These are phyloP conservation scores for Piromyces finnis DNA, from an alignment of 192 early-diverging fungal species.

Conservation along the genomic window DNA sequence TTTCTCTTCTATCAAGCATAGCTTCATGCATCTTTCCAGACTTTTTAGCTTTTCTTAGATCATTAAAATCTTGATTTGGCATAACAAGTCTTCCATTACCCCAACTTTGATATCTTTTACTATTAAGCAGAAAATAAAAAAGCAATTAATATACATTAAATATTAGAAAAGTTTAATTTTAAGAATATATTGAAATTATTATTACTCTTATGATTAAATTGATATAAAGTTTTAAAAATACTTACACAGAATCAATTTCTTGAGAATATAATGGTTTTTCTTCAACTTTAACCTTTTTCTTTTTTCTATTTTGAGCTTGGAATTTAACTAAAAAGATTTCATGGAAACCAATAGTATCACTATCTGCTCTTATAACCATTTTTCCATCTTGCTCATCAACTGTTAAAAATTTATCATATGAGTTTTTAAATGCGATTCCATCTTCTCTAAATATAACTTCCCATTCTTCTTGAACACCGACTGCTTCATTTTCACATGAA, in stretches of 20 bases:
- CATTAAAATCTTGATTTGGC: conserved; percentile 25
- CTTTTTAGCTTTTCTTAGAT: conserved; percentile 45
- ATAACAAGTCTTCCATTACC: conserved; percentile 36
- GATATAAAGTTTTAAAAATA: too few relatives aligned
- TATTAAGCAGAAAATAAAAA: conserved; percentile 9
- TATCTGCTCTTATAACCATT: conserved; percentile 44
- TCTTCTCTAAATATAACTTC: conserved; percentile 41
- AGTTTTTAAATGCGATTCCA: conserved; percentile 44
- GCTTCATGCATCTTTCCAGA: conserved; percentile 56
- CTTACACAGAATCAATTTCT: conserved; percentile 44
- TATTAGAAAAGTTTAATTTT: too few relatives aligned
- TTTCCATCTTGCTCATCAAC: conserved; percentile 24
- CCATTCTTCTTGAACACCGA: conserved; percentile 69
- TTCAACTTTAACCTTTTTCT: conserved; percentile 16
- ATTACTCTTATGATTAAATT: too few relatives aligned
- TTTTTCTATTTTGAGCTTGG: conserved; percentile 48
- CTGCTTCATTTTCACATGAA: conserved; percentile 44
- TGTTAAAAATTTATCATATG: conserved; percentile 46
- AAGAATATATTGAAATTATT: too few relatives aligned
- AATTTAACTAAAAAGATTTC: conserved; percentile 52
- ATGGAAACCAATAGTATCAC: conserved; percentile 46
- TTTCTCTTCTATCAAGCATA: conserved; percentile 56
- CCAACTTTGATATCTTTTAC: conserved; percentile 35
- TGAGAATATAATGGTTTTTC: conserved; percentile 22
- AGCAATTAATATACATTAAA: too few relatives aligned